A percentile compares a stretch with the other conserved stretches of the same genome.
These are phyloP conservation scores for Penicillium chermesinum DNA, from an alignment of 495 filamentous ascomycete species.

Conservation along the genomic window DNA sequence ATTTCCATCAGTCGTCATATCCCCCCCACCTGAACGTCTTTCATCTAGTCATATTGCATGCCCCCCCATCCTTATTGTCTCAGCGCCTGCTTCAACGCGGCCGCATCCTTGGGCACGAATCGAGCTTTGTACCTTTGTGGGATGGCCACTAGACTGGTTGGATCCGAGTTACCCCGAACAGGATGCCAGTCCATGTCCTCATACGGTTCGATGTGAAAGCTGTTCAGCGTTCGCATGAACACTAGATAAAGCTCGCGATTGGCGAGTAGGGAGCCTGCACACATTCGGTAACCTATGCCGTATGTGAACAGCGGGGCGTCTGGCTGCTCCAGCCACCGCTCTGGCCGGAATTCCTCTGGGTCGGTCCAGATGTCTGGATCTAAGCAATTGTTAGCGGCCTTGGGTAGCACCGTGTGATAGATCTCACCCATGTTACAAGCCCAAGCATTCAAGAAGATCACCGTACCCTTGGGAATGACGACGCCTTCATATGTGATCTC, in stretches of 20 bases:
- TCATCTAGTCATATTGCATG: too few relatives aligned
- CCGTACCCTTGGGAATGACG: constrained; percentile 53
- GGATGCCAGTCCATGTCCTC: constrained; percentile 51
- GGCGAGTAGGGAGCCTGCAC: constrained; percentile 56
- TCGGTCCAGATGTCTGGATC: constrained; percentile 55
- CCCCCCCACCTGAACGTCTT: too few relatives aligned
- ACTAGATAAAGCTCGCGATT: constrained; percentile 62
- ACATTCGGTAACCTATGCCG: constrained; percentile 62
- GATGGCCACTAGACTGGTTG: constrained; percentile 54
- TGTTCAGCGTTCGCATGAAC: constrained; percentile 56
- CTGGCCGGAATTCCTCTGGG: constrained; percentile 54
- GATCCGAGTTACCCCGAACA: constrained; percentile 50
- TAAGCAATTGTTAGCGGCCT: constrained; percentile 11
- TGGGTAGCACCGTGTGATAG: constrained; percentile 2
- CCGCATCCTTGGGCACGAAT: constrained; percentile 49
- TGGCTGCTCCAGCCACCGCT: constrained; percentile 58
- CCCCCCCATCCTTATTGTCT: too few relatives aligned
- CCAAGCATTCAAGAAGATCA: constrained; percentile 62
- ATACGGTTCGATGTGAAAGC: constrained; percentile 50
- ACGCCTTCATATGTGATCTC: constrained; percentile 54
- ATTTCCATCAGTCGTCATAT: background rate
- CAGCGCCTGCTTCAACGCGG: constrained; percentile 32
- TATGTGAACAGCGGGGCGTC: constrained; percentile 59
- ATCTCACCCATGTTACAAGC: constrained; percentile 58
- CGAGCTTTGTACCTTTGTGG: constrained; percentile 50